Conservation (phyloP, 2,329 filamentous ascomycete species). For the Neoascochyta sp. region DNA sequence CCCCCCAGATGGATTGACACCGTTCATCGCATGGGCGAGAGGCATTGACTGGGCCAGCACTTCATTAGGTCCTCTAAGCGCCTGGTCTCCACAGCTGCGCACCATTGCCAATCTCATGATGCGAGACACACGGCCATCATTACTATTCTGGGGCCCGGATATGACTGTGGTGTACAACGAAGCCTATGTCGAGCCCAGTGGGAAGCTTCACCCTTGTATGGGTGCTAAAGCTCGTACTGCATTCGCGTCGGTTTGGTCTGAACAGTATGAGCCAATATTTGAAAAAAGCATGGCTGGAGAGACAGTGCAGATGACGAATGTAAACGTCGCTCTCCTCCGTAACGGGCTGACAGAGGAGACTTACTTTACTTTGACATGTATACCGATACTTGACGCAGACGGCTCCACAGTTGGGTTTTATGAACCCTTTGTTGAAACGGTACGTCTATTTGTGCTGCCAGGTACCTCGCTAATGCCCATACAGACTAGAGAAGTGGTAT, state of each 20-base stretch:
- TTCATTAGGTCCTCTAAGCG: slow-evolving; percentile 66
- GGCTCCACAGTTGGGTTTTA: slow-evolving; percentile 69
- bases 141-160: slow-evolving; percentile 52
- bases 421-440: slow-evolving; percentile 75
- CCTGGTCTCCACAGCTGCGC: slow-evolving; percentile 66
- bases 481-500: slow-evolving; percentile 14
- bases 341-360: slow-evolving; percentile 69
- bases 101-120: slow-evolving; percentile 75
- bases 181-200: slow-evolving; percentile 30
- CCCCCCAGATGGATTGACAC: slow-evolving; percentile 9
- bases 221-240: slow-evolving; percentile 58
- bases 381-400: slow-evolving; percentile 67
- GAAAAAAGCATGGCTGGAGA: slow-evolving; percentile 19
- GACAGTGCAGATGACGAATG: slow-evolving; percentile 53
- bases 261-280: slow-evolving; percentile 23
- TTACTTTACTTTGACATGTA: slow-evolving; percentile 74
- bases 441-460: slow-evolving; percentile 37
- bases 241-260: slow-evolving; percentile 62
- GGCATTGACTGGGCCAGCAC: slow-evolving; percentile 69
- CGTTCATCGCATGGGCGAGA: slow-evolving; percentile 37
- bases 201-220: slow-evolving; percentile 52
- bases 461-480: slow-evolving; percentile 1
- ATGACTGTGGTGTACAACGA: slow-evolving; percentile 41
- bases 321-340: slow-evolving; percentile 65
- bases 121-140: slow-evolving; percentile 51